Evolutionary conservation across 2,329 filamentous ascomycete genomes (phyloP), one percentile per base, ranked within the genome.

Genomic region (Elsinoe perseae): DNA sequence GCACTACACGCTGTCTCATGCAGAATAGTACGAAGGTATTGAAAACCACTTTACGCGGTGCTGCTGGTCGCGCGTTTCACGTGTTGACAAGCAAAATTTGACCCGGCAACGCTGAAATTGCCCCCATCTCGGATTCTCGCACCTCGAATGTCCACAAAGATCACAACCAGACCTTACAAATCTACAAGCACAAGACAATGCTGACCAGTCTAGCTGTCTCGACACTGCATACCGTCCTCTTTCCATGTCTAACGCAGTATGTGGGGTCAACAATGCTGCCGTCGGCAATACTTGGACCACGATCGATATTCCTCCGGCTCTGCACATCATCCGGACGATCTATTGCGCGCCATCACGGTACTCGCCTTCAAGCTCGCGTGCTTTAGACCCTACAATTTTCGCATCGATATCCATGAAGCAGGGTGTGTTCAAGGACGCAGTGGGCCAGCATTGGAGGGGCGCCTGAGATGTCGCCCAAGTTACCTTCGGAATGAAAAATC

Each of bases 11-110:
- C 20, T 25, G 4, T 18, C 14, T 18, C 12, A 6, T 38, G 28
- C 48, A 18, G 8, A 14, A 21, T 20, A 9, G 14, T 2, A 10
- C 8, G 28, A 10, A 14, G 23, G 25, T 52, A 7, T 18, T 3
- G 32, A 32, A 28, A 50, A 50, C 44, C 44, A 50, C 48, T 52
- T 36, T 34, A 52, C 48, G 48, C 48, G 48, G 30, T 52, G 48
- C 48, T 38, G n/a, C 21, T 12, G 9, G 12, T 9, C 12, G 32
- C 48, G 48, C 48, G 48, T 52, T 52, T 38, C 30, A 16, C 28
- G 48, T 52, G 48, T 52, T 52, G 30, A 52, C 28, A 28, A 38
- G 20, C 32, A 32, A 8, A 36, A 36, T 16, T 10, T 36, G 48
- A 20, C 48, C 48, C 27, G 21, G 48, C 48, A 52, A 52, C 48